These are phyloP conservation scores for Hymenoscyphus linearis DNA, from an alignment of 2,329 filamentous ascomycete genomes.

Conservation along the genomic window DNA sequence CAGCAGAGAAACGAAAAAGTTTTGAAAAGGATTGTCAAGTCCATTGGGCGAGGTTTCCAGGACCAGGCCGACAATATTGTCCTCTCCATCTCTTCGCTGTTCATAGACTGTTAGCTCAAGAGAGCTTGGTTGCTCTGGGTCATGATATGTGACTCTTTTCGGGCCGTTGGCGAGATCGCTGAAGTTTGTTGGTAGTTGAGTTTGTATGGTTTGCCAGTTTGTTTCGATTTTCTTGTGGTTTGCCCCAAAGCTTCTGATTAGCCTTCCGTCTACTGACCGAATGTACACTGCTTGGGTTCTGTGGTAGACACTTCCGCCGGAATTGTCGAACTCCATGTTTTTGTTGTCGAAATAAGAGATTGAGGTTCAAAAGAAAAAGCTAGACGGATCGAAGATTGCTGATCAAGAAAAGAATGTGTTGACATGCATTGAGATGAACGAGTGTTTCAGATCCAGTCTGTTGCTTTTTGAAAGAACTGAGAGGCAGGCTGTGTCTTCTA, in stretches of 20 bases:
- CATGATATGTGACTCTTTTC: neutral
- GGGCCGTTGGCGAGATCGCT: neutral
- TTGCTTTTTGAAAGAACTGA: neutral
- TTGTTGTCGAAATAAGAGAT: neutral
- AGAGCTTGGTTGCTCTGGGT: neutral
- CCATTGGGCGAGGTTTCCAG: neutral
- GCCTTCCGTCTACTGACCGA: neutral
- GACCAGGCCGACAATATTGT: slow-evolving; percentile 3
- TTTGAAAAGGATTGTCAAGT: slow-evolving; percentile 1
- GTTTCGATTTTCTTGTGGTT: slow-evolving; percentile 1
- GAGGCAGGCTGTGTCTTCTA: neutral
- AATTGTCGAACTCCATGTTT: slow-evolving; percentile 5
- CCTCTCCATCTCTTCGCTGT: neutral
- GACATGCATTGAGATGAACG: neutral
- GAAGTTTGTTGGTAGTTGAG: neutral
- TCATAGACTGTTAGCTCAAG: slow-evolving; percentile 1
- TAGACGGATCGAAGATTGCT: neutral
- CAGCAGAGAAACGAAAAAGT: slow-evolving; percentile 3
- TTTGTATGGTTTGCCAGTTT: slow-evolving; percentile 1
- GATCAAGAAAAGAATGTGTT: neutral
- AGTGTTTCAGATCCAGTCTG: no score
- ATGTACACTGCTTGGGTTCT: slow-evolving; percentile 4
- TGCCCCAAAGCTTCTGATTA: neutral
- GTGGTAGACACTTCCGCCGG: slow-evolving; percentile 3
- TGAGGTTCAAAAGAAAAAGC: neutral